A percentile compares a stretch with the other conserved stretches of the same genome.
Conservation (phyloP, 2,329 filamentous ascomycete genomes). For the Bipolaris bicolor region DNA sequence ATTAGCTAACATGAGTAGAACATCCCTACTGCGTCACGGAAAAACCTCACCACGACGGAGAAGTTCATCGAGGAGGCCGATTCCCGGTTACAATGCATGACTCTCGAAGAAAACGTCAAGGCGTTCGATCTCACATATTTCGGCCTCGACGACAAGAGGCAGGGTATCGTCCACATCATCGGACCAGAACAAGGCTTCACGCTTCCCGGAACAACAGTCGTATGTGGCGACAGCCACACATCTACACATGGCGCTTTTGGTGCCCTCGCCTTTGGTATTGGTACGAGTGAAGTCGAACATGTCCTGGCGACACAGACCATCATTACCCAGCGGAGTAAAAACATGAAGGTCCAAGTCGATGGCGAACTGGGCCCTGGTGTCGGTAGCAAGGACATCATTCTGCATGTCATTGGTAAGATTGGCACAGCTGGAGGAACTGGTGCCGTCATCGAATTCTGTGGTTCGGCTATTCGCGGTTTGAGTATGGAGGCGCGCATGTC, state of each 20-base stretch:
- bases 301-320: constrained; percentile 95
- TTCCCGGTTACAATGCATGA: constrained; percentile 90
- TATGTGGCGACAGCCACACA: constrained; percentile 97
- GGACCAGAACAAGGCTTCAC: constrained; percentile 99
- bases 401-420: constrained; percentile 90
- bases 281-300: constrained; percentile 97
- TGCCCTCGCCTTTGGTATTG: constrained; percentile 92
- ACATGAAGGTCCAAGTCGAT: constrained; percentile 97
- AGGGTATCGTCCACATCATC: constrained; percentile 98
- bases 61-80: constrained; percentile 95
- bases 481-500: constrained; percentile 99
- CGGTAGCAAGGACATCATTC: constrained; percentile 92
- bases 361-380: constrained; percentile 89
- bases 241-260: constrained; percentile 98
- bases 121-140: constrained; percentile 97
- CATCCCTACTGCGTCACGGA: constrained; percentile 87
- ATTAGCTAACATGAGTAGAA: constrained; percentile 64
- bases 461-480: constrained; percentile 84
- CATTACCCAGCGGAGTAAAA: constrained; percentile 94
- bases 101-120: constrained; percentile 96
- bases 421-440: constrained; percentile 95
- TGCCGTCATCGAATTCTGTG: constrained; percentile 95
- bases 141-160: constrained; percentile 91
- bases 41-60: constrained; percentile 90
- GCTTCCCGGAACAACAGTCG: constrained; percentile 92